Evolutionary conservation across 2,329 filamentous ascomycete genomes (phyloP), one percentile per base, ranked within the genome.

Genomic region (Purpureocillium lavendulum): DNA sequence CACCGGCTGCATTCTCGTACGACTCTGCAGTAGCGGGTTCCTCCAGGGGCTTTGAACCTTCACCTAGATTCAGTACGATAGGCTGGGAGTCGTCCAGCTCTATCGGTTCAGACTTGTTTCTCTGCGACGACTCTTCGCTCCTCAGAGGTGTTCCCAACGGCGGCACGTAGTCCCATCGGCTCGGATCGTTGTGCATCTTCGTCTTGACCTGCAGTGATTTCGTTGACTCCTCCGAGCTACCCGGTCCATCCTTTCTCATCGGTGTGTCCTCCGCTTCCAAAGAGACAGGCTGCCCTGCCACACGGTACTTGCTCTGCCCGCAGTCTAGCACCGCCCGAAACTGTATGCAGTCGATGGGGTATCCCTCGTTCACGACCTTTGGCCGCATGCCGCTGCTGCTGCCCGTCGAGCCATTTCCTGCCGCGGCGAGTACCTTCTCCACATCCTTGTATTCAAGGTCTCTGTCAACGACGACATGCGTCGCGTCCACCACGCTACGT

Each of bases 401-500:
- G 16, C 36, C 50, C 28, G 33, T 51, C n/a, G 45, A 44, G 24
- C 52, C 49, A 5, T 10, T 26, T 10, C 21, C 21, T 10, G 21
- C 21, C 21, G 21, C 21, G 21, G 5, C 10, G 21, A 26, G 21
- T 24, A 75, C 69, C 10, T 61, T 65, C 40, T 80, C 57, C 7
- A 94, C 66, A 41, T 88, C 75, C 4, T 69, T 60, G 53, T 80
- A 89, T 1, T 64, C 65, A 36, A 92, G 62, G 1, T 62, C 62
- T 47, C 78, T 82, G 54, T 96, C 89, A 2, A 87, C 81, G 42
- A 97, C 71, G 36, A 94, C 65, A 61, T 95, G 87, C 1, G 84
- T 94, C 13, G 92, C 75, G 16, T 61, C 60, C 1, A 49, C 58
- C 54, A 81, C 75, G 1, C 69, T 61, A 37, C 70, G 71, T 21